Evolutionary conservation across 768 basidiomycete species (phyloP), one percentile per base, ranked within the genome.

Genomic region (Boletus reticuloceps): DNA sequence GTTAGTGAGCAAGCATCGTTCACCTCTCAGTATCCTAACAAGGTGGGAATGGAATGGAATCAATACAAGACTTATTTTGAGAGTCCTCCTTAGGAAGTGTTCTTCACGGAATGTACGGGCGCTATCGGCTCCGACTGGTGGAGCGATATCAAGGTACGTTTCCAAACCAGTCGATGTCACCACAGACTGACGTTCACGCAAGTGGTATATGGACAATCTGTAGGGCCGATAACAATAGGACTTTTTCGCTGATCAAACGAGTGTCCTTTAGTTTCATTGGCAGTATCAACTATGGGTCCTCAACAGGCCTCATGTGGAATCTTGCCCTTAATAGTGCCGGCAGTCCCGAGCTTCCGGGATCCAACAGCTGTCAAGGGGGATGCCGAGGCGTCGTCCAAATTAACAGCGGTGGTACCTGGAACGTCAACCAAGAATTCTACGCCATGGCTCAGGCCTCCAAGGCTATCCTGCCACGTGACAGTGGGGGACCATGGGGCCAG

Each of bases 171-270:
- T 31, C 3, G 5, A 7, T 32, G 6, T 32, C n/a, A 20, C 42
- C 8, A 36, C 16, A 32, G 38, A 41, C 50, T 70, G 39, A 70
- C 48, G 14, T 40, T 16, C 22, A 38, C 27, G 4, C 39, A 53
- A 85, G 84, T 88, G 85, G 85, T 83, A 85, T 57, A 82, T 86
- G 79, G 77, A 84, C 55, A 85, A 85, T 60, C 69, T 88, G 82
- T 86, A 54, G 47, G 79, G 58, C 16, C 25, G 31, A 16, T 14
- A 27, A 17, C 19, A 45, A 34, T 1, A n/a, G 44, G 58, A 51
- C 40, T 68, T 61, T 41, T 68, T 69, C 42, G 59, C 69, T 49
- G 66, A 73, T 48, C 53, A 46, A 48, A 45, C 65, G 11, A 49
- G 2, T 10, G 1, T 51, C 32, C n/a, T 16, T 42, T 37, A 72